A percentile compares a stretch with the other conserved stretches of the same genome.
phyloP scores from a whole-genome alignment of 2,329 filamentous ascomycete species.

The Penicillium sp. region DNA sequence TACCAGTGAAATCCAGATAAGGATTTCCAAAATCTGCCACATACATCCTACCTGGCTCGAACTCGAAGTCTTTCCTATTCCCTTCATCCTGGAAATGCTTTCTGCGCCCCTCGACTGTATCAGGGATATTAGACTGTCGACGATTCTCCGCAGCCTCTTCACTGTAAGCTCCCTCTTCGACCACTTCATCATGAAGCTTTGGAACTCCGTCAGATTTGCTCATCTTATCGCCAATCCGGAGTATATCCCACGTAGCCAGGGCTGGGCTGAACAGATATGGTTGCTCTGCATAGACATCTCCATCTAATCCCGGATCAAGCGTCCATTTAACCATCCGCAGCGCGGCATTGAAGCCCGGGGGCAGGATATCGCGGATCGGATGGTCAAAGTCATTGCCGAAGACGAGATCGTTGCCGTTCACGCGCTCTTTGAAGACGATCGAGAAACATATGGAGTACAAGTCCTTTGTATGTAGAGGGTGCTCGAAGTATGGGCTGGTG shows the following conservation, averaged over 20 bases:
- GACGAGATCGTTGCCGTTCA: slow-evolving; percentile 72
- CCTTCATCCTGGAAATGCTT: slow-evolving; percentile 62
- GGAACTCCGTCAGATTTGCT: slow-evolving; percentile 30
- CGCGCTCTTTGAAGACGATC: slow-evolving; percentile 69
- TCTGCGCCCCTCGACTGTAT: slow-evolving; percentile 55
- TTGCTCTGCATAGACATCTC: slow-evolving; percentile 82
- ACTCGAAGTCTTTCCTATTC: slow-evolving; percentile 59
- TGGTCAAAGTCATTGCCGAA: slow-evolving; percentile 96
- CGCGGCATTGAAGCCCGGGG: slow-evolving; percentile 81
- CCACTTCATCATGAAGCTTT: slow-evolving; percentile 52
- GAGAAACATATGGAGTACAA: slow-evolving; percentile 83
- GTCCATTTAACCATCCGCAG: slow-evolving; percentile 85
- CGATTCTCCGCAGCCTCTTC: slow-evolving; percentile 51
- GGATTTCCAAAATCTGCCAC: slow-evolving; percentile 82
- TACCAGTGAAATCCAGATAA: slow-evolving; percentile 82
- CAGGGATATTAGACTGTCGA: slow-evolving; percentile 53
- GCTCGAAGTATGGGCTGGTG: slow-evolving; percentile 75
- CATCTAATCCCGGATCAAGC: slow-evolving; percentile 87
- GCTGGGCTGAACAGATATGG: slow-evolving; percentile 86
- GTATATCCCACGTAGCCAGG: slow-evolving; percentile 74
- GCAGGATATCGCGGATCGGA: slow-evolving; percentile 81
- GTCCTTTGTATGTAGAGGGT: slow-evolving; percentile 69
- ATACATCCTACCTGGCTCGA: slow-evolving; percentile 64
- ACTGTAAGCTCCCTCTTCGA: slow-evolving; percentile 68
- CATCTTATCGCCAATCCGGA: slow-evolving; percentile 63